Base-by-base conservation (phyloP, 768 basidiomycete species). In the Leccinum variicolor region DNA sequence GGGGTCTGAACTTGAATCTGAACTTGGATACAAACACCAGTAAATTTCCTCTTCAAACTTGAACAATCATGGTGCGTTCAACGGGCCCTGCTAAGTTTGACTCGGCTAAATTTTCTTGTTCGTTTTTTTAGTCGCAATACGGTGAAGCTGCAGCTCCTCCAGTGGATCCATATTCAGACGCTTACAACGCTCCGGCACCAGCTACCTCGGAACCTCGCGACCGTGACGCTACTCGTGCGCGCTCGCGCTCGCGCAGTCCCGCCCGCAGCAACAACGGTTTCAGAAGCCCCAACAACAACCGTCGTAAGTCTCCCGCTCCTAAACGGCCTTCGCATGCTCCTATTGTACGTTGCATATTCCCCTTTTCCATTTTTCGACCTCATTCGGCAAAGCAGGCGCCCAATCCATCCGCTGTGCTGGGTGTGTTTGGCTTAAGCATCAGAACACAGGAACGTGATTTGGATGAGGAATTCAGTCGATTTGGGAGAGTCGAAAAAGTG, bases 361-460 rank as follows among this genome's bases (percentile, higher is more conserved):
- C 33, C 14, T 39, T 17, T 9, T n/a, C 33, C 17, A 51, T 56
- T 57, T 54, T 50, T 60, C 43, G 63, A 53, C 55, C 76, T 81
- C 61, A 82, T 71, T 56, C 63, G 45, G 68, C 70, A 61, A 73
- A 79, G 78, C 82, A 92, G 90, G 89, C 89, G 64, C 92, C 92
- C 50, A 89, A 87, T 72, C 90, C 94, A 21, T 88, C 90, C 65
- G 87, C 81, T 59, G 94, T 96, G 31, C 81, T 99, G 60, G 96
- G 96, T 57, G 94, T 98, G n/a, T 99, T 98, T 64, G 96, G 96
- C n/a, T 77, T 98, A 43, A 95, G 93, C 65, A 96, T 99, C 56
- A 85, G 95, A 54, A 98, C 96, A 4, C 83, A 87, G 54, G 96
- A 99, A 69, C 84, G 90, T 43, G 96, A 98, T 70, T 78, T 99